Evolutionary conservation across 1,284 basidiomycete genomes (phyloP).

Genomic region (Phellinidium pouzarii): DNA sequence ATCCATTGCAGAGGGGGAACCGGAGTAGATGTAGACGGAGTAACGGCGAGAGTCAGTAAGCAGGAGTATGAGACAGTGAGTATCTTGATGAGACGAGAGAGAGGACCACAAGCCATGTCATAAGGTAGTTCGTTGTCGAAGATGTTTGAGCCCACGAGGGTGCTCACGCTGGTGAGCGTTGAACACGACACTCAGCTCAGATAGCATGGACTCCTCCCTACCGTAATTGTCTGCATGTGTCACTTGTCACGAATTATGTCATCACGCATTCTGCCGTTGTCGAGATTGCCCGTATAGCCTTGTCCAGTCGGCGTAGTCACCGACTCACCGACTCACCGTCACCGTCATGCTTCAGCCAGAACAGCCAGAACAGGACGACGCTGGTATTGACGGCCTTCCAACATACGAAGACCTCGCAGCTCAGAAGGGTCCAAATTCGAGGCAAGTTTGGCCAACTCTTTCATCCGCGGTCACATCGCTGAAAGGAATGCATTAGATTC

Average conservation of each 20-base stretch:
- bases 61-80: constrained; percentile 29
- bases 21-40: constrained; percentile 32
- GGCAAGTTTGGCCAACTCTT: constrained; percentile 33
- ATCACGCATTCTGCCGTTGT: too few species aligned
- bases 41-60: constrained; percentile 22
- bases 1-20: constrained; percentile 61
- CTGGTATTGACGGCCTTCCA: constrained; percentile 57
- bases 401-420: constrained; percentile 70
- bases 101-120: background rate
- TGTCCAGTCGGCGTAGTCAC: too few species aligned
- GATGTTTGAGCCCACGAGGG: constrained; percentile 2
- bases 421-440: constrained; percentile 70
- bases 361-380: constrained; percentile 49
- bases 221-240: too few species aligned
- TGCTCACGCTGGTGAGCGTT: background rate
- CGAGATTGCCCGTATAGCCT: too few species aligned
- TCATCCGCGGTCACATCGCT: background rate
- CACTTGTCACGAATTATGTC: too few species aligned
- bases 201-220: background rate
- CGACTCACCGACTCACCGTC: too few species aligned
- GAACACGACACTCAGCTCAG: background rate
- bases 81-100: background rate
- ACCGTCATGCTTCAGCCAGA: constrained; percentile 5
- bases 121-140: constrained; percentile 1
- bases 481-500: constrained; percentile 41